These are phyloP conservation scores for Kodamaea neixiangensis DNA, from an alignment of 805 yeast species.

Conservation along the genomic window DNA sequence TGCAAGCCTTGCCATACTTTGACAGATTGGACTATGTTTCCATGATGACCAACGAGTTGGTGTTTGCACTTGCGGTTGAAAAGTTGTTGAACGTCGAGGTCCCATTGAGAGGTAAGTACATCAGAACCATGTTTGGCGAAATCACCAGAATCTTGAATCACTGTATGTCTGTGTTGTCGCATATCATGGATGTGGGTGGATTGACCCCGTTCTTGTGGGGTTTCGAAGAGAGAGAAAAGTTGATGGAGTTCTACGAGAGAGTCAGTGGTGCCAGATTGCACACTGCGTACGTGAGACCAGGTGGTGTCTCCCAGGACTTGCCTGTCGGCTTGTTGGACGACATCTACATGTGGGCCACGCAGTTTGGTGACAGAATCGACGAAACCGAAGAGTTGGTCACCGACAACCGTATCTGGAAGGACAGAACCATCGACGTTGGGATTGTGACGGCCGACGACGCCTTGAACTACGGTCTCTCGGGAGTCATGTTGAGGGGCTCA, in stretches of 20 bases:
- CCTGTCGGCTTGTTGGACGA: slow-evolving; percentile 87
- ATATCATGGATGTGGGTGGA: slow-evolving; percentile 95
- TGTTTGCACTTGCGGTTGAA: slow-evolving; percentile 80
- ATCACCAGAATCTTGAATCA: slow-evolving; percentile 83
- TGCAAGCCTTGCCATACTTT: slow-evolving; percentile 86
- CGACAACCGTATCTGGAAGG: slow-evolving; percentile 90
- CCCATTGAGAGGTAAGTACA: slow-evolving; percentile 81
- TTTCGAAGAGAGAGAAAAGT: slow-evolving; percentile 88
- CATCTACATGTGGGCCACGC: slow-evolving; percentile 95
- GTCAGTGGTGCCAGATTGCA: slow-evolving; percentile 90
- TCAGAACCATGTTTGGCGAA: slow-evolving; percentile 84
- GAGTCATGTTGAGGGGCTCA: slow-evolving; percentile 89
- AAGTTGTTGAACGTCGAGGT: slow-evolving; percentile 82
- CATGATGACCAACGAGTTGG: slow-evolving; percentile 91
- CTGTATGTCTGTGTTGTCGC: slow-evolving; percentile 82
- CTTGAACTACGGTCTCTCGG: slow-evolving; percentile 73
- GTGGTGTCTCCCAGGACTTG: slow-evolving; percentile 87
- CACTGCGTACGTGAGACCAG: slow-evolving; percentile 86
- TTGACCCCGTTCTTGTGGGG: slow-evolving; percentile 94
- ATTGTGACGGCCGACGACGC: slow-evolving; percentile 85
- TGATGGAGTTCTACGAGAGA: slow-evolving; percentile 90
- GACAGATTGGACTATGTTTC: slow-evolving; percentile 83
- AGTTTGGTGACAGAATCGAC: slow-evolving; percentile 89
- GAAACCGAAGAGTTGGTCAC: slow-evolving; percentile 88
- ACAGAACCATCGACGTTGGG: slow-evolving; percentile 81